Percentiles rank a stretch among this genome's conserved stretches.
These are phyloP conservation scores for Madurella fahalii DNA, from an alignment of 2,329 filamentous ascomycete species.

Conservation along the genomic window DNA sequence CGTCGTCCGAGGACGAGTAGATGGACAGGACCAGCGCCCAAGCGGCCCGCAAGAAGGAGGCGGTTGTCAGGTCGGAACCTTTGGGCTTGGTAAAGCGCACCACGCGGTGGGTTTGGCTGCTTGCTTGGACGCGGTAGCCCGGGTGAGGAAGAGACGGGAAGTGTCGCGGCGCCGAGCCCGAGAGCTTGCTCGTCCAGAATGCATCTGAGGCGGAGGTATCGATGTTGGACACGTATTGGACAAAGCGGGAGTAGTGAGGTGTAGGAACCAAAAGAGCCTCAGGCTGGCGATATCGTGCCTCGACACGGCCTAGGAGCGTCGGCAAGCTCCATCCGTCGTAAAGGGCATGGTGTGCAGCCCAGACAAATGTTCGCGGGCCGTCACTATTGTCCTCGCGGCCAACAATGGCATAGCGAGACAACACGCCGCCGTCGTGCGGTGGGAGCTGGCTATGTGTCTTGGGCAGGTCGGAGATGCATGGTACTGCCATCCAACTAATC, in stretches of 20 bases:
- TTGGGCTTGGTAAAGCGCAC: constrained; percentile 13
- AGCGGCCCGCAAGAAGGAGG: constrained; percentile 19
- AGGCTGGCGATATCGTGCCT: constrained; percentile 14
- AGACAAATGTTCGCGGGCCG: constrained; percentile 15
- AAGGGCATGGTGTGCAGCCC: constrained; percentile 24
- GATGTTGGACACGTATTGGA: constrained; percentile 16
- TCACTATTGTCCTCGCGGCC: constrained; percentile 1
- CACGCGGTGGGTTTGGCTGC: constrained; percentile 6
- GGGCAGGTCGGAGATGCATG: constrained; percentile 1
- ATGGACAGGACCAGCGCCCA: constrained; percentile 23
- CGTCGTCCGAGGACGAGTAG: constrained; percentile 18
- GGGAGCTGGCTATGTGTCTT: constrained; percentile 17
- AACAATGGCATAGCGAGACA: constrained; percentile 18
- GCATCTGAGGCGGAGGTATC: constrained; percentile 15
- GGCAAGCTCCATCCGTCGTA: constrained; percentile 27
- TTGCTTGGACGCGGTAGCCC: constrained; percentile 21
- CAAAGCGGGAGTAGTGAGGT: constrained; percentile 22
- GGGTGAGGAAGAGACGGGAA: constrained; percentile 21
- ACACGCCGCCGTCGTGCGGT: constrained; percentile 20
- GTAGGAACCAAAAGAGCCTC: not conserved
- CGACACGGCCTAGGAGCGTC: constrained; percentile 20
- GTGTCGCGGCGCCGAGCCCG: constrained; percentile 10
- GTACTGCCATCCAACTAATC: constrained; percentile 13
- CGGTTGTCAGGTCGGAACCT: constrained; percentile 8
- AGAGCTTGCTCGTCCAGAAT: constrained; percentile 21